Base-by-base conservation (phyloP, 495 filamentous ascomycete genomes). In the Pseudoneurospora amorphoporcata region DNA sequence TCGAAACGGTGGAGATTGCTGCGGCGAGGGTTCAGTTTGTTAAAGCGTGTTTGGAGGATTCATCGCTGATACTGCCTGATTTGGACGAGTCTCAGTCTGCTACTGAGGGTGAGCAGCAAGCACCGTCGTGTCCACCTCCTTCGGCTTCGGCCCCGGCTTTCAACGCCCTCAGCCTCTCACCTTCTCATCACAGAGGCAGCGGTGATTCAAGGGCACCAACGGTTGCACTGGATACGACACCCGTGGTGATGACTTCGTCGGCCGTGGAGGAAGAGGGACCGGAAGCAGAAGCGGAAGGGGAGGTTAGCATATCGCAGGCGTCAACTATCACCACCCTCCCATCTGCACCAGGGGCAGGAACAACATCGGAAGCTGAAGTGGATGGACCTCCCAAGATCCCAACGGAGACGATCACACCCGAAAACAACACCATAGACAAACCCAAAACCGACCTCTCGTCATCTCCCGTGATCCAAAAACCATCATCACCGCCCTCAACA, bases 11-110 rank as follows among this genome's bases (percentile, higher is more conserved):
- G 17, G 89, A 91, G 75, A 70, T 91, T 17, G 89, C 90, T 4
- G 87, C 94, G 68, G 87, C 89, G 16, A 92, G 89, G 78, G 84
- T 94, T 2, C 91, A 95, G 76, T 90, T 91, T 70, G 91, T 95
- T 40, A 93, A 93, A 77, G 86, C 89, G 10, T 92, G 91, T 72
- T 83, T 97, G 10, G 90, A 92, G 75, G 90, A 95, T 74, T 76
- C 88, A 14, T 84, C 83, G 3, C 79, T 91, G 17, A 82, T 86
- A 14, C 79, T 90, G 40, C 84, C 89, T 39, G 79, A 84, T 65
- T 65, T 65, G 16, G 83, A 86, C 10, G 85, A 86, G 9, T 37
- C 29, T 8, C 80, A 75, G 40, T 9, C 23, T 23, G 23, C 23
- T 75, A 4, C 37, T 81, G n/a, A 70, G 41, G n/a, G 47, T 9